Evolutionary conservation across 2,329 filamentous ascomycete genomes (phyloP).

Genomic region (Trichoderma atrobrunneum): DNA sequence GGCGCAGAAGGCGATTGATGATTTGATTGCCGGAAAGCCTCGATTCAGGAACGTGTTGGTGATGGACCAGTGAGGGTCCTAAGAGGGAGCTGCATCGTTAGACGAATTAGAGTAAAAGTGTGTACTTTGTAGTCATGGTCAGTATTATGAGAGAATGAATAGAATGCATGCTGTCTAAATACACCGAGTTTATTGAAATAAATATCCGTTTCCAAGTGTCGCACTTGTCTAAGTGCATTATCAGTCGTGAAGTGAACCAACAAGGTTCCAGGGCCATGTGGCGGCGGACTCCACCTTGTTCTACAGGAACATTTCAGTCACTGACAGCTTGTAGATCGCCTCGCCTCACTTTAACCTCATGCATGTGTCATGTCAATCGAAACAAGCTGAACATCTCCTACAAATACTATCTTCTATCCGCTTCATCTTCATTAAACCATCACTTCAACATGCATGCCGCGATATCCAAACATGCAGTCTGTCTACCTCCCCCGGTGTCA

Average conservation of each 20-base stretch:
- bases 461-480: background rate
- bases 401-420: background rate
- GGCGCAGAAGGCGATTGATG: conserved; percentile 44
- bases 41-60: conserved; percentile 46
- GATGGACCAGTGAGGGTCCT: conserved; percentile 33
- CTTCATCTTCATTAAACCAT: background rate
- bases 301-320: background rate
- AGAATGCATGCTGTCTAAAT: background rate
- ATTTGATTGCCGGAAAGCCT: conserved; percentile 40
- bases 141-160: background rate
- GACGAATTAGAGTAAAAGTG: background rate
- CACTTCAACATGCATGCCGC: accelerated
- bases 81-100: no score
- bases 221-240: background rate
- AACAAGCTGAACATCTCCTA: background rate
- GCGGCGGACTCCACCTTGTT: background rate
- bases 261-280: background rate
- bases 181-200: background rate
- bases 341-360: background rate
- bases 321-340: background rate
- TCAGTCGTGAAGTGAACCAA: no score
- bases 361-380: background rate
- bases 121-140: background rate
- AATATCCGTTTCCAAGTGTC: background rate
- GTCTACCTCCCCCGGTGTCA: background rate